A percentile compares a stretch with the other conserved stretches of the same genome.
Evolutionary conservation across 176 grass and related monocot genomes (phyloP).

Genomic region (Rhipidocladum racemiflorum): DNA sequence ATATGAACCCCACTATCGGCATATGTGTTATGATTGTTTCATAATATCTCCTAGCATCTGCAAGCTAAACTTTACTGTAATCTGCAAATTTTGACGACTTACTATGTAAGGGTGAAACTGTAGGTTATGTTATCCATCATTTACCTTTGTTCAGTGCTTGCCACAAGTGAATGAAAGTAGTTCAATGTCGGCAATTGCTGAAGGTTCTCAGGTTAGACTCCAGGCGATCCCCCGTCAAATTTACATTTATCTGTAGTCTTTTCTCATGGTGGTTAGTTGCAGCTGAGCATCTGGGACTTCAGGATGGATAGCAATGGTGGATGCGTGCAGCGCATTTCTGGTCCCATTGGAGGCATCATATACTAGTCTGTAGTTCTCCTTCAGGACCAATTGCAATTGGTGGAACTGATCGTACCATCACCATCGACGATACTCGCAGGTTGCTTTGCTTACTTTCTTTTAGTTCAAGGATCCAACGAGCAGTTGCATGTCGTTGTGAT

Average conservation of each 20-base stretch:
- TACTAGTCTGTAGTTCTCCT: slow-evolving; percentile 65
- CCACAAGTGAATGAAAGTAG: slow-evolving; percentile 45
- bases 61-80: not conserved
- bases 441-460: slow-evolving; percentile 29
- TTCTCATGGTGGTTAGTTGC: slow-evolving; percentile 37
- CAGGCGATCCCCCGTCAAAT: not conserved
- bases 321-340: slow-evolving; percentile 62
- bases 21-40: not conserved
- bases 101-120: slow-evolving; percentile 21
- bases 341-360: slow-evolving; percentile 61
- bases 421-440: slow-evolving; percentile 81
- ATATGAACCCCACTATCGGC: not conserved
- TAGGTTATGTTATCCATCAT: slow-evolving; percentile 87
- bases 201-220: slow-evolving; percentile 87
- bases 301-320: slow-evolving; percentile 86
- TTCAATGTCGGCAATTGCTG: slow-evolving; percentile 69
- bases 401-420: slow-evolving; percentile 80
- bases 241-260: not conserved
- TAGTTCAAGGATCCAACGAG: not conserved
- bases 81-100: slow-evolving; percentile 12
- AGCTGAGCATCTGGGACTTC: slow-evolving; percentile 91
- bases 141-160: slow-evolving; percentile 56
- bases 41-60: not conserved
- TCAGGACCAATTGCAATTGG: slow-evolving; percentile 61
- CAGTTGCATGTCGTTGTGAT: not conserved